Evolutionary conservation across 257 asterid genomes (phyloP).

Genomic region (Capsicum rhomboideum): DNA sequence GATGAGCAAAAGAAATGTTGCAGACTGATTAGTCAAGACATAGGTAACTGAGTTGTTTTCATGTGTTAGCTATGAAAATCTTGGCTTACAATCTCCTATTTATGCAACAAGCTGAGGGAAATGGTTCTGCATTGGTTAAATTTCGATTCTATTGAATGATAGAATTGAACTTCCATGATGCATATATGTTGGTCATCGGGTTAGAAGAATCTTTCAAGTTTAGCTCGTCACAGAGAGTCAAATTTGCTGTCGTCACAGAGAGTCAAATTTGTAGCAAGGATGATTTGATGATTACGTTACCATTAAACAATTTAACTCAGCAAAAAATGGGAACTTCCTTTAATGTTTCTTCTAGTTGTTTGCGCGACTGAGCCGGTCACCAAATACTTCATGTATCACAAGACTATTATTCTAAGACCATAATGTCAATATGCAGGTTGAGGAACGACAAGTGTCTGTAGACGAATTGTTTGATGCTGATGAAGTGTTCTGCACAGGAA

Average conservation of each 20-base stretch:
- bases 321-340: background rate
- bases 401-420: background rate
- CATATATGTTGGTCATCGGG: background rate
- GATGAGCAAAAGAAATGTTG: background rate
- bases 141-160: background rate
- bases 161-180: background rate
- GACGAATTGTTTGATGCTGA: constrained; percentile 97
- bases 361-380: background rate
- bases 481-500: constrained; percentile 95
- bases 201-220: background rate
- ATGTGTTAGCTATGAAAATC: background rate
- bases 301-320: background rate
- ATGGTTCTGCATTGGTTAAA: background rate
- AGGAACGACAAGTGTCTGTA: constrained; percentile 68
- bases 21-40: background rate
- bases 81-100: background rate
- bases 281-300: background rate
- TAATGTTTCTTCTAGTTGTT: background rate
- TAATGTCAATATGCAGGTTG: constrained; percentile 38
- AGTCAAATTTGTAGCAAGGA: background rate
- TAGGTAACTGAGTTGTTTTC: background rate
- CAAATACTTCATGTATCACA: background rate
- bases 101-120: background rate
- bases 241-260: background rate
- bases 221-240: no score